phyloP scores from a whole-genome alignment of 345 rosid genomes.

The Eutrema yunnanense region DNA sequence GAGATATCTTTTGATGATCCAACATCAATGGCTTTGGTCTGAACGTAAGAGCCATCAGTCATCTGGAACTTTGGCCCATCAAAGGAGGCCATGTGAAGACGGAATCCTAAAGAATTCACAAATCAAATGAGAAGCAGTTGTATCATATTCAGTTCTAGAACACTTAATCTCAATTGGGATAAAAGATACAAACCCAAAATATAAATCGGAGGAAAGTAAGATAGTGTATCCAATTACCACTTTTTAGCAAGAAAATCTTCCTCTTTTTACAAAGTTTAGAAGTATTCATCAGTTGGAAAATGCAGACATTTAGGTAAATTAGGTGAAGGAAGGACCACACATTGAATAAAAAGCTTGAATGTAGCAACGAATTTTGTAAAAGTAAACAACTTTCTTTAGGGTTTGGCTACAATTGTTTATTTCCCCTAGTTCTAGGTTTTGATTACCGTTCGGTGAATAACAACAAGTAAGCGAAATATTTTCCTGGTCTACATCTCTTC shows the following conservation, averaged over 20 bases:
- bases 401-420: neutral
- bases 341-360: neutral
- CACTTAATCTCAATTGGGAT: neutral
- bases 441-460: neutral
- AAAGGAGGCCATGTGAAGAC: conserved; percentile 17
- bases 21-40: conserved; percentile 23
- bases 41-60: conserved; percentile 28
- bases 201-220: neutral
- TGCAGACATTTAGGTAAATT: neutral
- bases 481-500: neutral
- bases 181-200: neutral
- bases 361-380: neutral
- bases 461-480: neutral
- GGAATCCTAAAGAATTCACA: neutral
- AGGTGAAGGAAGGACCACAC: neutral
- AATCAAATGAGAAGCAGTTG: neutral
- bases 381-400: neutral
- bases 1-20: conserved; percentile 21
- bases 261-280: neutral
- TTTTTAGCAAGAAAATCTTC: neutral
- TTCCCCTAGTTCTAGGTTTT: neutral
- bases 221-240: neutral
- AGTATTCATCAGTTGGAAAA: neutral
- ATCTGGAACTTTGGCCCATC: conserved; percentile 27
- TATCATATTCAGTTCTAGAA: neutral